Evolutionary conservation across 2,329 filamentous ascomycete species (phyloP).

Genomic region (Ophiocordyceps australis): DNA sequence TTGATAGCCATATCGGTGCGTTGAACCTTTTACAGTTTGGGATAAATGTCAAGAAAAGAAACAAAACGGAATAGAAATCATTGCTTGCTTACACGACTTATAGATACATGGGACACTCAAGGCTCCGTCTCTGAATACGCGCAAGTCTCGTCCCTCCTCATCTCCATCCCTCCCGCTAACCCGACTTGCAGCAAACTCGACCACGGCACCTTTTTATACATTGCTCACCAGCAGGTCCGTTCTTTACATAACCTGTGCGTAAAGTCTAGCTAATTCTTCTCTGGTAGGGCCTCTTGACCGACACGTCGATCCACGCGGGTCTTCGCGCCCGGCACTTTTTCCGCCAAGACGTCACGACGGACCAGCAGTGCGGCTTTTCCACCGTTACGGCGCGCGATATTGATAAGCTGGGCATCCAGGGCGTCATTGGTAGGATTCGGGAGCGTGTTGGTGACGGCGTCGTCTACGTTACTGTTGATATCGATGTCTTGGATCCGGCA

Average conservation of each 20-base stretch:
- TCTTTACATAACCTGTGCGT: not conserved
- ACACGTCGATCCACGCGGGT: slow-evolving; percentile 60
- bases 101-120: slow-evolving; percentile 7
- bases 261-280: not conserved
- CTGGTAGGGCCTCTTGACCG: slow-evolving; percentile 35
- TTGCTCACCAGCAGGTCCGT: slow-evolving; percentile 6
- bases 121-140: slow-evolving; percentile 1
- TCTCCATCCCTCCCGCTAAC: not conserved
- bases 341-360: slow-evolving; percentile 5
- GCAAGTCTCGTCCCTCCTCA: not conserved
- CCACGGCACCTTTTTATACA: slow-evolving; percentile 9
- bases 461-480: slow-evolving; percentile 60
- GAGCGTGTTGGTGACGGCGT: slow-evolving; percentile 50
- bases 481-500: slow-evolving; percentile 59
- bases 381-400: slow-evolving; percentile 33
- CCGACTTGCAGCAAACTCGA: slow-evolving; percentile 4
- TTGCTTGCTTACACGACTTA: not conserved
- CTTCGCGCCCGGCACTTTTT: slow-evolving; percentile 56
- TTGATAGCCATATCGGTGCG: slow-evolving; percentile 36
- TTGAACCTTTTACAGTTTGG: not conserved
- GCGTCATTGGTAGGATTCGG: slow-evolving; percentile 49
- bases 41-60: too few relatives aligned
- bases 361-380: slow-evolving; percentile 7
- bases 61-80: too few relatives aligned
- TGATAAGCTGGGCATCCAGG: slow-evolving; percentile 54